Percentiles rank a stretch among this genome's conserved stretches.
phyloP scores from a whole-genome alignment of 2,329 filamentous ascomycete genomes.

The Fusarium sp. region DNA sequence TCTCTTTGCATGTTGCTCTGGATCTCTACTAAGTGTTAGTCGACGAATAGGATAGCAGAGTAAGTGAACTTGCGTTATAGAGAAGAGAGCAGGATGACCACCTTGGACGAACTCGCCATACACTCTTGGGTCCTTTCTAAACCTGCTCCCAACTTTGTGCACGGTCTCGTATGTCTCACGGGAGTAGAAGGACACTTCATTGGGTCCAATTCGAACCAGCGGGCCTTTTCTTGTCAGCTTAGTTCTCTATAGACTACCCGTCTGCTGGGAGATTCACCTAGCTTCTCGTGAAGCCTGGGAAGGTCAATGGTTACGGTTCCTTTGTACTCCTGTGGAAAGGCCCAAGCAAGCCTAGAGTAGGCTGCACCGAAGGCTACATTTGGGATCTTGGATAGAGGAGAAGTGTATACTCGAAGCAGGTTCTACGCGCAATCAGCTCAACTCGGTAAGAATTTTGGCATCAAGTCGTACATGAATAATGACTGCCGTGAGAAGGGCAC shows the following conservation, averaged over 20 bases:
- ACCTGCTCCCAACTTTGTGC: conserved; percentile 40
- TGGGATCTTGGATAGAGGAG: conserved; percentile 31
- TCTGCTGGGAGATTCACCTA: conserved; percentile 5
- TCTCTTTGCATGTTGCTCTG: conserved; percentile 41
- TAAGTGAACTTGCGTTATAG: conserved; percentile 32
- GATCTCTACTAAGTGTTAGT: conserved; percentile 31
- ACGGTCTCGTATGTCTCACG: conserved; percentile 39
- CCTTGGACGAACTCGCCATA: conserved; percentile 45
- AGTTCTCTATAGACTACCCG: rapidly evolving
- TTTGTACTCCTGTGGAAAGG: conserved; percentile 33
- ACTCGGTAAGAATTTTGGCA: neutral
- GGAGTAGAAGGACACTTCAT: conserved; percentile 43
- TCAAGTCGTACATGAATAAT: neutral
- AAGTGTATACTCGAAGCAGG: neutral
- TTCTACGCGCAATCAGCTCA: neutral
- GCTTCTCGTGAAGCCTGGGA: conserved; percentile 35
- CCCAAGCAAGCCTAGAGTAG: conserved; percentile 38
- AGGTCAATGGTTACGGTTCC: conserved; percentile 37
- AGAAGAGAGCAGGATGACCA: conserved; percentile 43
- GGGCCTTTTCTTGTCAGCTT: conserved; percentile 16
- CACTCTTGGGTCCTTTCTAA: conserved; percentile 39
- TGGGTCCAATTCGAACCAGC: conserved; percentile 35
- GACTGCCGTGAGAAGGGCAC: neutral
- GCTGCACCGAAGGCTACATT: conserved; percentile 29
- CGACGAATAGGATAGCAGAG: no score